phyloP scores from a whole-genome alignment of 2,329 filamentous ascomycete species.

The Aspergillus arachidicola region DNA sequence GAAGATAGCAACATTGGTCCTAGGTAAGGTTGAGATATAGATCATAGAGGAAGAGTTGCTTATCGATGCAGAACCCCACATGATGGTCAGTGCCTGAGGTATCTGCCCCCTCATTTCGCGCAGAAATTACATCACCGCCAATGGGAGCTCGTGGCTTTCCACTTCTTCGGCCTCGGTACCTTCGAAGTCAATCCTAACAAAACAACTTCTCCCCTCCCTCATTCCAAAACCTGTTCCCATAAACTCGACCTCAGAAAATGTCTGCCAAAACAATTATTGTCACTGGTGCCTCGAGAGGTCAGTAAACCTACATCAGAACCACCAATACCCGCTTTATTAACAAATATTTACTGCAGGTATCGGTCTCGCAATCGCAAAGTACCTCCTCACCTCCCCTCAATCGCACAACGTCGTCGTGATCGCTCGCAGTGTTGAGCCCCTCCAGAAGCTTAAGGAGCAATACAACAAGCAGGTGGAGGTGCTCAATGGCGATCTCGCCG shows the following conservation, averaged over 20 bases:
- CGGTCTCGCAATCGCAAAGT: slow-evolving; percentile 62
- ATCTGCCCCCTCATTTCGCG: neutral
- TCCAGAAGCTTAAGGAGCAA: slow-evolving; percentile 56
- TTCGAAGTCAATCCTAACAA: neutral
- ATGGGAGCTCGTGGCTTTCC: neutral
- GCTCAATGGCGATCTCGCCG: slow-evolving; percentile 60
- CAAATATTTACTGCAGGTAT: slow-evolving; percentile 50
- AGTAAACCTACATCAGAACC: neutral
- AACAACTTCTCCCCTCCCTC: neutral
- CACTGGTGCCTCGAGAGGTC: slow-evolving; percentile 10
- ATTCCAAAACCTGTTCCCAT: neutral
- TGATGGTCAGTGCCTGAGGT: neutral
- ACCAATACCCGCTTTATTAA: slow-evolving; percentile 1
- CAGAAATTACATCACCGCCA: slow-evolving; percentile 17
- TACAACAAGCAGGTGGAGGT: slow-evolving; percentile 59
- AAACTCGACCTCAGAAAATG: neutral
- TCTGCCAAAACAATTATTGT: slow-evolving; percentile 2
- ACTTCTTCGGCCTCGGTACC: neutral
- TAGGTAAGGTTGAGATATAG: no score
- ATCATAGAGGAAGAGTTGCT: neutral
- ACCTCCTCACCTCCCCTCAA: slow-evolving; percentile 55
- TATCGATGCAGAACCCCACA: neutral
- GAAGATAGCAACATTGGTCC: neutral
- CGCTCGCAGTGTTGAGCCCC: slow-evolving; percentile 58
- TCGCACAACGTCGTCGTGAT: slow-evolving; percentile 61